Evolutionary conservation across 441 rosid genomes (phyloP).

Genomic region (Corymbia calophylla): DNA sequence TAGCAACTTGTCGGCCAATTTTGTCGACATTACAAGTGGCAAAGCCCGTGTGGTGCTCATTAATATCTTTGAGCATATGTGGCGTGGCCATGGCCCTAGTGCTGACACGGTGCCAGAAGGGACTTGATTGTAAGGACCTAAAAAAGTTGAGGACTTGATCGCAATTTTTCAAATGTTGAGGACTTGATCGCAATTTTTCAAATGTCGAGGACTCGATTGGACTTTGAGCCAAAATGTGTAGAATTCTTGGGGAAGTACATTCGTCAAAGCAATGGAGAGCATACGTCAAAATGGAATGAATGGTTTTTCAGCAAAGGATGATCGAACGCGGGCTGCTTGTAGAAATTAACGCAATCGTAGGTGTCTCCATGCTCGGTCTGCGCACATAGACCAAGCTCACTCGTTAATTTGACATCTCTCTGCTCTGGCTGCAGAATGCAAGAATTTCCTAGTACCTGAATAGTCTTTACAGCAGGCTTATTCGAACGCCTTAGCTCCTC

Average conservation of each 20-base stretch:
- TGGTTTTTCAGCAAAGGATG: conserved; percentile 15
- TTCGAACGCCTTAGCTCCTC: not conserved
- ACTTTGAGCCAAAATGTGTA: not conserved
- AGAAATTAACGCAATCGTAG: conserved; percentile 13
- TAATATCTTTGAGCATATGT: not conserved
- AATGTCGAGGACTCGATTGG: not conserved
- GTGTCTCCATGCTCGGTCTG: conserved; percentile 11
- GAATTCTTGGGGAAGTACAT: not conserved
- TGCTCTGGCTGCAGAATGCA: not conserved
- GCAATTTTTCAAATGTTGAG: not conserved
- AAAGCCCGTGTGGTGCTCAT: not conserved
- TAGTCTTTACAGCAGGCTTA: not conserved
- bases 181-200: not conserved
- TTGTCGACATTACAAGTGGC: fast-evolving
- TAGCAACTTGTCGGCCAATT: not conserved
- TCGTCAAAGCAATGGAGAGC: no score
- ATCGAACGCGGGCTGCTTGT: conserved; percentile 16
- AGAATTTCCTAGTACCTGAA: not conserved
- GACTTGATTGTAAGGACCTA: not conserved
- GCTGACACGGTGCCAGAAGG: not conserved
- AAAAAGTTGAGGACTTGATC: not conserved
- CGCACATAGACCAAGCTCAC: not conserved
- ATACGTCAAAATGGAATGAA: not conserved
- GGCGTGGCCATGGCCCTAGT: fast-evolving
- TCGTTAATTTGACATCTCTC: not conserved